Base-by-base conservation (phyloP, 2,329 filamentous ascomycete species). In the Plenodomus tracheiphilus region DNA sequence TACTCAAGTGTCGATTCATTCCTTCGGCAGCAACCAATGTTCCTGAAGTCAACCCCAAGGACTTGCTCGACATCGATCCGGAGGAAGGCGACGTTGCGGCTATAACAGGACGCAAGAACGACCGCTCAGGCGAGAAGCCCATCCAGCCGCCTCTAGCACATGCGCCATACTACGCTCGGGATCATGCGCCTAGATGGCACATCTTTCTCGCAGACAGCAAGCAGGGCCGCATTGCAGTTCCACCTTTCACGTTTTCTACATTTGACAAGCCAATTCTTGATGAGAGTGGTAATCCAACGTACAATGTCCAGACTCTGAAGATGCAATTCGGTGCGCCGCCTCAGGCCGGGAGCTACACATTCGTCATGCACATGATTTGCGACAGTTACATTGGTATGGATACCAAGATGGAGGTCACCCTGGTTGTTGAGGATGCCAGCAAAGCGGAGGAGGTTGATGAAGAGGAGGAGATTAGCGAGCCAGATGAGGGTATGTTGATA, bases 361-460 rank as follows among this genome's bases (percentile, higher is more conserved):
- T 99, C 70, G 88, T 91, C 53, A 89, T 97, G 85, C 88, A 97
- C 73, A 79, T 97, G 55, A 81, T 97, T 45, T 97, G 92, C 68
- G 94, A 99, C 74, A 92, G 89, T 68, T 99, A 99, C 65, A 81
- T 99, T 39, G 94, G 94, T 39, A 91, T 97, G 59, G 95, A 99
- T 70, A 88, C 87, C 41, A 94, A 91, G 80, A 85, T 90, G 80
- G 91, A 97, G 67, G 90, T 96, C 21, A 91, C 89, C 1, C 81
- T 99, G 44, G 83, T 88, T 21, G 91, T 99, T 8, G 91, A 96
- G 66, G 92, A 97, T 64, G 86, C 89, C 28, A 88, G 84, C 73
- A 94, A 93, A 76, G 92, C 90, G 4, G 87, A 84, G 17, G 83
- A 87, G 59, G 86, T 96, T 68, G 83, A 84, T 43, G 88, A 86